Percentiles rank a stretch among this genome's conserved stretches.
phyloP scores from a whole-genome alignment of 2,329 filamentous ascomycete species.

The Botryosphaeria dothidea region DNA sequence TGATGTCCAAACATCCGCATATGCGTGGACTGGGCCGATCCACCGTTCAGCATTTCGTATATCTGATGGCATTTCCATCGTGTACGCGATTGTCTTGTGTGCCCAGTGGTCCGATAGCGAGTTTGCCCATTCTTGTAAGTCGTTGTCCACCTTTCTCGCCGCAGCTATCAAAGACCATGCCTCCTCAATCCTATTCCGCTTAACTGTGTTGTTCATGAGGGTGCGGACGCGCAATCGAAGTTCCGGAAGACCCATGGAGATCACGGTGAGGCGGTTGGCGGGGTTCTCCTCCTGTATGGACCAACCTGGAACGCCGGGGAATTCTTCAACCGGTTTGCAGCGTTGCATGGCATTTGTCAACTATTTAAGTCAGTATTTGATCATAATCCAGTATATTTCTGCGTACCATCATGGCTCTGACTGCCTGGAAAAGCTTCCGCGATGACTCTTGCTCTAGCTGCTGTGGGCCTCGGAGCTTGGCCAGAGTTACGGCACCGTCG shows the following conservation, averaged over 20 bases:
- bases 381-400: neutral
- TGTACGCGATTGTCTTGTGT: conserved; percentile 33
- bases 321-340: conserved; percentile 39
- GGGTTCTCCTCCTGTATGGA: conserved; percentile 38
- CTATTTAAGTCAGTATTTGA: conserved; percentile 24
- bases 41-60: conserved; percentile 33
- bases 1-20: conserved; percentile 40
- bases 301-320: conserved; percentile 39
- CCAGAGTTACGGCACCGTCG: conserved; percentile 42
- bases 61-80: conserved; percentile 31
- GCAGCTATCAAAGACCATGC: conserved; percentile 35
- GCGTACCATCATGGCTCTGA: conserved; percentile 43
- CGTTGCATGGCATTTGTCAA: conserved; percentile 43
- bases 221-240: conserved; percentile 36
- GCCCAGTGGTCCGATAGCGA: conserved; percentile 39
- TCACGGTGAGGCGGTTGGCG: conserved; percentile 41
- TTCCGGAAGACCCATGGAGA: conserved; percentile 41
- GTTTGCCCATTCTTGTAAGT: conserved; percentile 38
- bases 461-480: conserved; percentile 39
- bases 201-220: conserved; percentile 28
- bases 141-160: conserved; percentile 38
- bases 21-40: conserved; percentile 42
- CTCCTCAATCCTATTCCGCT: conserved; percentile 26
- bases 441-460: conserved; percentile 40
- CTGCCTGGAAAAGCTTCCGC: conserved; percentile 41